Percentiles rank a stretch among this genome's conserved stretches.
Evolutionary conservation across 2,329 filamentous ascomycete species (phyloP).

Genomic region (Xylaria sp.): DNA sequence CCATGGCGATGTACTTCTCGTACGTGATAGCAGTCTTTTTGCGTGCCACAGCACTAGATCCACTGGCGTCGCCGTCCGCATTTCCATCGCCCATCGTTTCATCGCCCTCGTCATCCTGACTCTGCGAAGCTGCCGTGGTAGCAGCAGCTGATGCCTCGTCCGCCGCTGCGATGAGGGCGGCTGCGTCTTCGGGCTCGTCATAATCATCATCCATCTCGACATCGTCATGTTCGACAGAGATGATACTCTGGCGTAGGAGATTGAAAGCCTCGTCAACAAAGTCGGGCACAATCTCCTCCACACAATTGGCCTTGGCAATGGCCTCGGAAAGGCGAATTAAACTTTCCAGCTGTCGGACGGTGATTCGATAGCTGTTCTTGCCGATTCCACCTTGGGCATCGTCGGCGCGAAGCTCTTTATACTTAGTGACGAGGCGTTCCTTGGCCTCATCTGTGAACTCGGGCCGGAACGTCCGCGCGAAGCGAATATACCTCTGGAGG

Average conservation of each 20-base stretch:
- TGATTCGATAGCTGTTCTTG: constrained; percentile 95
- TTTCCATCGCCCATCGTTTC: constrained; percentile 54
- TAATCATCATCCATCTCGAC: constrained; percentile 88
- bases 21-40: constrained; percentile 87
- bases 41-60: constrained; percentile 47
- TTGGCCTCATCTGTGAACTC: constrained; percentile 90
- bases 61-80: constrained; percentile 47
- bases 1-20: constrained; percentile 90
- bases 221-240: constrained; percentile 97
- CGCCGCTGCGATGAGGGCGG: constrained; percentile 52
- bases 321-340: constrained; percentile 95
- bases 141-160: constrained; percentile 56
- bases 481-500: constrained; percentile 94
- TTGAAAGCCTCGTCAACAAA: constrained; percentile 95
- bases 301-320: constrained; percentile 98
- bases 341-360: constrained; percentile 92
- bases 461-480: constrained; percentile 91
- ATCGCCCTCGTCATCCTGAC: constrained; percentile 47
- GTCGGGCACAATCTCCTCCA: constrained; percentile 80
- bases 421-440: constrained; percentile 83
- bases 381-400: constrained; percentile 94
- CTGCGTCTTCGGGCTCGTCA: constrained; percentile 53
- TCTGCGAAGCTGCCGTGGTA: constrained; percentile 40
- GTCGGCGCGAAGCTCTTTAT: constrained; percentile 92
- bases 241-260: constrained; percentile 90